These are phyloP conservation scores for Venturia aucupariae DNA, from an alignment of 2,329 filamentous ascomycete species.

Conservation along the genomic window DNA sequence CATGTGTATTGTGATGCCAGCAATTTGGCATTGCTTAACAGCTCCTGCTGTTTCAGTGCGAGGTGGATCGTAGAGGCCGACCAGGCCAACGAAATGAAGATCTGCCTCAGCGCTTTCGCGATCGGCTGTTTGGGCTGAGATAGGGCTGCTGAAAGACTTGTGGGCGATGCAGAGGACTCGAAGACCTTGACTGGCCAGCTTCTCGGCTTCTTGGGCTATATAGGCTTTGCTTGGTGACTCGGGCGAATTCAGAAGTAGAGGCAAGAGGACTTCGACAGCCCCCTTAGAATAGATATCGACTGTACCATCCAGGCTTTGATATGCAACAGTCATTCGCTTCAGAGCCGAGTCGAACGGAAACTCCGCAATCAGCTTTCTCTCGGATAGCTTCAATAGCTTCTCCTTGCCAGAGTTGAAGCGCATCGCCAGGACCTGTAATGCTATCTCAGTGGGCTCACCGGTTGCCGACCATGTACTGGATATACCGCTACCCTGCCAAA, in stretches of 20 bases:
- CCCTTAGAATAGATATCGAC: conserved; percentile 30
- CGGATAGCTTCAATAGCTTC: conserved; percentile 33
- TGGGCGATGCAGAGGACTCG: conserved; percentile 16
- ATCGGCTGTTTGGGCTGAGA: conserved; percentile 19
- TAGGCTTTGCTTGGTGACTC: background rate
- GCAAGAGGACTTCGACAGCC: conserved; percentile 24
- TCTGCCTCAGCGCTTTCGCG: conserved; percentile 57
- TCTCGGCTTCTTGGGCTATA: background rate
- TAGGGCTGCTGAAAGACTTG: background rate
- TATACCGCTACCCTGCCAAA: background rate
- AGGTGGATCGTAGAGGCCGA: conserved; percentile 79
- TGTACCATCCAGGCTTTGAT: conserved; percentile 54
- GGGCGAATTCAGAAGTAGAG: background rate
- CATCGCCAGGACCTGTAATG: conserved; percentile 63
- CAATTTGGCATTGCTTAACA: conserved; percentile 35
- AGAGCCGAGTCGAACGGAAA: conserved; percentile 66
- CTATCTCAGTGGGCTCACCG: conserved; percentile 63
- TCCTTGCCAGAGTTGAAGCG: conserved; percentile 56
- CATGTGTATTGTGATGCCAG: conserved; percentile 42
- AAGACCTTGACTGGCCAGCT: conserved; percentile 18
- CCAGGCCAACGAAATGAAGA: conserved; percentile 69
- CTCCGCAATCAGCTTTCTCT: conserved; percentile 42
- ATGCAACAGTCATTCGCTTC: conserved; percentile 70
- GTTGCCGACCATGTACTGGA: conserved; percentile 46
- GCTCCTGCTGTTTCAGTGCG: conserved; percentile 64